phyloP scores from a whole-genome alignment of 1,284 basidiomycete genomes.

The Peniophora sp. region DNA sequence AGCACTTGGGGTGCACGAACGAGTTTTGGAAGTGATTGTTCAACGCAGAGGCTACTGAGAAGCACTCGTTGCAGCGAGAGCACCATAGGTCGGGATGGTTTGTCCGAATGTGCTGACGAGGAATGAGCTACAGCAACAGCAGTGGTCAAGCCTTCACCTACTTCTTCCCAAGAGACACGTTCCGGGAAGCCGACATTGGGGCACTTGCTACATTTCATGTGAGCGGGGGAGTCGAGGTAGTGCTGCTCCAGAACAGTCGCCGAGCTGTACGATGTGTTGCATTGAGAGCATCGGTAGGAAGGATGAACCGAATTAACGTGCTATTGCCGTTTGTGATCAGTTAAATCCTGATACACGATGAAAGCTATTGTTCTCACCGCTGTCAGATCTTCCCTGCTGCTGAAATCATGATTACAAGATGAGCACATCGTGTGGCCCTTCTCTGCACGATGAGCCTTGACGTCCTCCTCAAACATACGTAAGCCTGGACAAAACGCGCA shows the following conservation, averaged over 20 bases:
- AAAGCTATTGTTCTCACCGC: not conserved
- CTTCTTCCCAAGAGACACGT: slow-evolving; percentile 9
- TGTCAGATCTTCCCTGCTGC: not conserved
- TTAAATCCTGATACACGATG: not conserved
- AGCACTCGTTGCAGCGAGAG: not conserved
- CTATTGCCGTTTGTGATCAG: not conserved
- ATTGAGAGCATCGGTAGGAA: not conserved
- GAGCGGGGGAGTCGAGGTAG: not conserved
- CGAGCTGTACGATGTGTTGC: not conserved
- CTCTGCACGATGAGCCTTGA: not conserved
- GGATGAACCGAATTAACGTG: not conserved
- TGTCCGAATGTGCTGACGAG: not conserved
- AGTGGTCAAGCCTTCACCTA: not conserved
- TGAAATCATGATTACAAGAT: not conserved
- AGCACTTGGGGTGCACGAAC: slow-evolving; percentile 9
- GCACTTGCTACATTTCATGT: slow-evolving; percentile 12
- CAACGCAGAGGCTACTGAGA: not conserved
- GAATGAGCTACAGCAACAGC: not conserved
- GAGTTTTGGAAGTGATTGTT: not conserved
- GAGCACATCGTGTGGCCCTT: not conserved
- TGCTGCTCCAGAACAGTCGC: not conserved
- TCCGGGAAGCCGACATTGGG: slow-evolving; percentile 10
- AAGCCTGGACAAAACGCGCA: not conserved
- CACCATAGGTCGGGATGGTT: not conserved
- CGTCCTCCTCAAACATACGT: not conserved